Conservation (phyloP, 139 green algal species). For the Edaphochlamys debaryana region DNA sequence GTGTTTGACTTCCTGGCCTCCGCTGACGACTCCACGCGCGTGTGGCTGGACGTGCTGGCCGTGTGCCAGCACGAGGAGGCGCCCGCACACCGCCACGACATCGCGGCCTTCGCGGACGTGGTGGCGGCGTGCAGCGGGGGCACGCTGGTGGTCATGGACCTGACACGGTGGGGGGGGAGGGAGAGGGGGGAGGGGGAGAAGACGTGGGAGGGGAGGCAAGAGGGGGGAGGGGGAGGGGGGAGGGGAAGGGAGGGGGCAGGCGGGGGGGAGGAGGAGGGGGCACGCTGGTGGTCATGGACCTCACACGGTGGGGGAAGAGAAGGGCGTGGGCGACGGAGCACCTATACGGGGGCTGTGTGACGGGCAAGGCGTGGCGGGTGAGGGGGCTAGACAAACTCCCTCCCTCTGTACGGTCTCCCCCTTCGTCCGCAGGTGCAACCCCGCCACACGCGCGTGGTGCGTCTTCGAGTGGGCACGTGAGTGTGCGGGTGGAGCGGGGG, state of each 20-base stretch:
- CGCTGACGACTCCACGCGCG: slow-evolving; percentile 30
- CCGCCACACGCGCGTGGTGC: slow-evolving; percentile 14
- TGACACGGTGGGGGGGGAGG: not conserved
- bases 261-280: too few relatives aligned
- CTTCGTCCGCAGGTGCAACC: not conserved
- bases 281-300: slow-evolving; percentile 2
- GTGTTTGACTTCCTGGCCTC: slow-evolving; percentile 41
- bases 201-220: too few relatives aligned
- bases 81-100: not conserved
- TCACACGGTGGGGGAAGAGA: not conserved
- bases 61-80: slow-evolving; percentile 14
- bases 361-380: too few relatives aligned
- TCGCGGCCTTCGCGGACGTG: slow-evolving; percentile 3
- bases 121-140: not conserved
- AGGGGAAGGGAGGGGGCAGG: too few relatives aligned
- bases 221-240: too few relatives aligned
- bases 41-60: slow-evolving; percentile 38
- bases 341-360: too few relatives aligned
- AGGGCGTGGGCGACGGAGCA: too few relatives aligned
- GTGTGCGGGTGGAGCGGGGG: too few relatives aligned
- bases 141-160: slow-evolving; percentile 12
- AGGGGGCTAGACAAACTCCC: too few relatives aligned
- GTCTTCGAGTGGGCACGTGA: slow-evolving; percentile 24
- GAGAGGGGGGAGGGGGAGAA: not conserved
- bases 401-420: too few relatives aligned